phyloP scores from a whole-genome alignment of 495 filamentous ascomycete species.

The Penicillium malachiteum region DNA sequence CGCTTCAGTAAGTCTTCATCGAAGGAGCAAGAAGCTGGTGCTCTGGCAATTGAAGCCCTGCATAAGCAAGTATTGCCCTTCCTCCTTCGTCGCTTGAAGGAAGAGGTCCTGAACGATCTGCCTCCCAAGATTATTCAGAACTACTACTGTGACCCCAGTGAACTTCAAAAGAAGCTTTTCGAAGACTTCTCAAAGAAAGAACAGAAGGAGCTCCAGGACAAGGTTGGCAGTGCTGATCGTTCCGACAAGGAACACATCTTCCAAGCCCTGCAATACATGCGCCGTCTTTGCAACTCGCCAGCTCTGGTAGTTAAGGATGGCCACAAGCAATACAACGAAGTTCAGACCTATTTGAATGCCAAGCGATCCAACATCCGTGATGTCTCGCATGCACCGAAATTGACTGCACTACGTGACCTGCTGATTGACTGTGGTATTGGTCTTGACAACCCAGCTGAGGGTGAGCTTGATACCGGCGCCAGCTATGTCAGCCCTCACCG shows the following conservation, averaged over 20 bases:
- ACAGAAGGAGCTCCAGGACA: conserved; percentile 73
- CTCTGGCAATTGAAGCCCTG: conserved; percentile 90
- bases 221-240: conserved; percentile 76
- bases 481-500: conserved; percentile 91
- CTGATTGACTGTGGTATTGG: conserved; percentile 96
- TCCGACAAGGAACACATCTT: conserved; percentile 97
- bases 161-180: conserved; percentile 90
- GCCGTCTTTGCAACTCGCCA: conserved; percentile 96
- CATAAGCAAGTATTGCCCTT: conserved; percentile 98
- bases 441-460: conserved; percentile 51
- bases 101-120: conserved; percentile 94
- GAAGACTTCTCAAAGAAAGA: conserved; percentile 95
- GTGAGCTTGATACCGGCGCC: conserved; percentile 62
- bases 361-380: conserved; percentile 76
- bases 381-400: conserved; percentile 85
- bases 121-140: conserved; percentile 99
- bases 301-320: conserved; percentile 91
- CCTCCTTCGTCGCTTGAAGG: conserved; percentile 92
- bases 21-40: conserved; percentile 96
- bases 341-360: conserved; percentile 67
- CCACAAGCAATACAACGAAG: conserved; percentile 86
- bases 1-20: conserved; percentile 95
- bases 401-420: conserved; percentile 83
- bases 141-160: conserved; percentile 98
- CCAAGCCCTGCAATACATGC: conserved; percentile 98